Conservation (phyloP, 805 yeast genomes). For the Torulaspora quercuum region DNA sequence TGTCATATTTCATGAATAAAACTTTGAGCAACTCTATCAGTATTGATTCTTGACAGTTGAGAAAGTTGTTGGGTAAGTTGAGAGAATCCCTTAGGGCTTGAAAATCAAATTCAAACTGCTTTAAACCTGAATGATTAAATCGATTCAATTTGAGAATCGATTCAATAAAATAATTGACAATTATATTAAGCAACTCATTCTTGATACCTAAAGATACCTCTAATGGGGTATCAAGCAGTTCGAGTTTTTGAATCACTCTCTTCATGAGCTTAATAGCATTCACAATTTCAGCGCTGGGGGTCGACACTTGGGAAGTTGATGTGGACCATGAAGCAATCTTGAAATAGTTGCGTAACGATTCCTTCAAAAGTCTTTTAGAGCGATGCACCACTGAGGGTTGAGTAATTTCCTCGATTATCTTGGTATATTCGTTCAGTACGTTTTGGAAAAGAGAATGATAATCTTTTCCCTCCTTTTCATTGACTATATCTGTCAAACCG, state of each 20-base stretch:
- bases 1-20: constrained; percentile 32
- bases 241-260: constrained; percentile 19
- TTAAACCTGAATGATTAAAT: constrained; percentile 35
- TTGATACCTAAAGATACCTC: constrained; percentile 24
- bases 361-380: constrained; percentile 30
- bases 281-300: constrained; percentile 32
- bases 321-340: constrained; percentile 36
- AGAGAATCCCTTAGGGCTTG: constrained; percentile 30
- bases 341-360: constrained; percentile 34
- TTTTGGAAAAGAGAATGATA: constrained; percentile 34
- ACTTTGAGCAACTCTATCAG: constrained; percentile 30
- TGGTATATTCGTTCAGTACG: constrained; percentile 29
- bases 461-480: constrained; percentile 21
- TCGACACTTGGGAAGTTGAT: constrained; percentile 1
- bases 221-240: constrained; percentile 17
- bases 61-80: constrained; percentile 20
- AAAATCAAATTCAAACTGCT: constrained; percentile 36
- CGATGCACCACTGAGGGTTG: constrained; percentile 34
- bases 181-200: constrained; percentile 25
- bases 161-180: constrained; percentile 36
- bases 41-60: constrained; percentile 21
- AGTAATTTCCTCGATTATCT: constrained; percentile 28
- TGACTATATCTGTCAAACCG: constrained; percentile 25
- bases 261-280: constrained; percentile 27
- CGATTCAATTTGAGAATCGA: constrained; percentile 39